phyloP scores from a whole-genome alignment of 2,329 filamentous ascomycete genomes.

The Elsinoe fawcettii region DNA sequence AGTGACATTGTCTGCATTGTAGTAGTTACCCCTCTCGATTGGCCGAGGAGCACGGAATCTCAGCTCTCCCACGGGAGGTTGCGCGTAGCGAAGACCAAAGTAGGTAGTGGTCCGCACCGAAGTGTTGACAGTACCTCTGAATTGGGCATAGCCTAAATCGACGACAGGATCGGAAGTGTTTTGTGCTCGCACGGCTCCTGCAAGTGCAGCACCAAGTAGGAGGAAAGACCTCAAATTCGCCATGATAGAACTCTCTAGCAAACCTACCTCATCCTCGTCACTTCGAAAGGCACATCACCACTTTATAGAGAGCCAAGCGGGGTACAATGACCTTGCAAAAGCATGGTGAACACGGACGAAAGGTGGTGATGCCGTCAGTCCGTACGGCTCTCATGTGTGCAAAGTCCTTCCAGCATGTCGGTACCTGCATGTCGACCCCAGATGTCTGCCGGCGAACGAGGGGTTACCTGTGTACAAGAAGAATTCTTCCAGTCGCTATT shows the following conservation, averaged over 20 bases:
- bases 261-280: neutral
- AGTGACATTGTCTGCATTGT: conserved; percentile 19
- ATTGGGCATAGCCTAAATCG: conserved; percentile 19
- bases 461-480: neutral
- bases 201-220: neutral
- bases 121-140: conserved; percentile 15
- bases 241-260: neutral
- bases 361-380: conserved; percentile 2
- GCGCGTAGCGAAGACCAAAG: conserved; percentile 26
- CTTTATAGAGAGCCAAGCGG: conserved; percentile 3
- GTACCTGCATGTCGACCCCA: conserved; percentile 3
- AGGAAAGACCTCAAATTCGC: neutral
- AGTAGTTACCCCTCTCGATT: conserved; percentile 24
- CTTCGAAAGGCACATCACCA: neutral
- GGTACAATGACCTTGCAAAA: neutral
- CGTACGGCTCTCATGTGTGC: neutral
- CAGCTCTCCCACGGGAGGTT: conserved; percentile 25
- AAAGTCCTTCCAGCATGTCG: neutral
- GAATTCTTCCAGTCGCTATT: neutral
- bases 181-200: neutral
- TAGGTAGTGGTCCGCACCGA: conserved; percentile 19
- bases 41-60: conserved; percentile 28
- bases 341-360: neutral
- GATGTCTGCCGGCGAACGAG: neutral
- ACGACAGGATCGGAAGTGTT: conserved; percentile 17